Conservation (phyloP, 257 asterid genomes). For the Solanum tarijense region DNA sequence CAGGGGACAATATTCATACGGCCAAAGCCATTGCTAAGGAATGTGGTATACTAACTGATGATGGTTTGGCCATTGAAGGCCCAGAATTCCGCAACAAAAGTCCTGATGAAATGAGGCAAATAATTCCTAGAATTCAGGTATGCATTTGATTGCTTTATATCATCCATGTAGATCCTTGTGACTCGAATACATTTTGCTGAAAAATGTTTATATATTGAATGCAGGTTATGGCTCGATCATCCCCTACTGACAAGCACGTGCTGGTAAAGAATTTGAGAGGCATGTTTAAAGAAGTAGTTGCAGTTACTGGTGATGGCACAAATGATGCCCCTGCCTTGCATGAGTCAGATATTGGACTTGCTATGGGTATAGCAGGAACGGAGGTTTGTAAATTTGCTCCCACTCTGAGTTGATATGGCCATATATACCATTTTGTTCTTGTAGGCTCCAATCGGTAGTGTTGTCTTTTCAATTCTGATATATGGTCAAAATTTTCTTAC, state of each 20-base stretch:
- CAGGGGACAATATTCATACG: conserved; percentile 89
- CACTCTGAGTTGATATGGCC: background rate
- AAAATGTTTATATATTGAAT: conserved; percentile 8
- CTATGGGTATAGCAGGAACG: conserved; percentile 50
- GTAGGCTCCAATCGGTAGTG: background rate
- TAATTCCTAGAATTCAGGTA: conserved; percentile 83
- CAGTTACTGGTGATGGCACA: conserved; percentile 58
- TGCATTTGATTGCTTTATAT: background rate
- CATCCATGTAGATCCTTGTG: background rate
- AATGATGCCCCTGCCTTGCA: conserved; percentile 46
- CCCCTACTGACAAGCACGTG: conserved; percentile 84
- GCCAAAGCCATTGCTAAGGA: conserved; percentile 96
- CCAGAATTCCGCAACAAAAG: conserved; percentile 57
- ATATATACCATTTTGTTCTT: background rate
- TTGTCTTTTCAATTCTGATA: background rate
- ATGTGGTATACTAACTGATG: conserved; percentile 75
- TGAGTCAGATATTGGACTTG: conserved; percentile 41
- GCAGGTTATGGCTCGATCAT: conserved; percentile 97
- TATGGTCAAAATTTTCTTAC: background rate
- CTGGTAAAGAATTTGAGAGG: conserved; percentile 68
- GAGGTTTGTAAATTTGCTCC: conserved; percentile 22
- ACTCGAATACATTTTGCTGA: background rate
- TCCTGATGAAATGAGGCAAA: conserved; percentile 51
- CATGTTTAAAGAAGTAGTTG: conserved; percentile 71
- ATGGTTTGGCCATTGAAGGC: conserved; percentile 81